Conservation (phyloP, 2,329 filamentous ascomycete species). For the Aspergillus sp. region DNA sequence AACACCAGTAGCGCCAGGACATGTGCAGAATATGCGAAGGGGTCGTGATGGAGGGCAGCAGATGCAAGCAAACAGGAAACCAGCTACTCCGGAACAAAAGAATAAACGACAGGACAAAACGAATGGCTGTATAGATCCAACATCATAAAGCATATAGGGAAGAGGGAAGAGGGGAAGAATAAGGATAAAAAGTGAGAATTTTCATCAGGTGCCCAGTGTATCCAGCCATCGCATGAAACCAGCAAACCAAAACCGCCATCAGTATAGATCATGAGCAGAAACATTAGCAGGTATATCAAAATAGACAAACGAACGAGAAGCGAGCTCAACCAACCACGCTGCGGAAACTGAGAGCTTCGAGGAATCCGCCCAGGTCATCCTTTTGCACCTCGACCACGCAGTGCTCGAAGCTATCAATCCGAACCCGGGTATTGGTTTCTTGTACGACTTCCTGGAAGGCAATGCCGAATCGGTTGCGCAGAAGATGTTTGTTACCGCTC, state of each 20-base stretch:
- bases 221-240: conserved; percentile 9
- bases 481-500: conserved; percentile 63
- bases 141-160: conserved; percentile 21
- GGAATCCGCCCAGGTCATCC: conserved; percentile 85
- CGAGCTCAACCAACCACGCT: conserved; percentile 63
- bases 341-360: conserved; percentile 91
- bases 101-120: conserved; percentile 9
- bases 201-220: not conserved
- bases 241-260: conserved; percentile 13
- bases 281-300: conserved; percentile 9
- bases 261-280: conserved; percentile 13
- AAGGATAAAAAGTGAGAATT: not conserved
- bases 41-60: conserved; percentile 17
- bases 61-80: conserved; percentile 7
- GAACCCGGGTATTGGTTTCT: conserved; percentile 83
- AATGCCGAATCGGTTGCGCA: conserved; percentile 86
- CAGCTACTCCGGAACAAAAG: conserved; percentile 14
- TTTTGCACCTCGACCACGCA: conserved; percentile 98
- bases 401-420: conserved; percentile 96
- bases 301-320: not conserved
- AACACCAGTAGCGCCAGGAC: conserved; percentile 26
- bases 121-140: conserved; percentile 20
- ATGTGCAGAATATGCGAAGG: conserved; percentile 26
- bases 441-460: conserved; percentile 94
- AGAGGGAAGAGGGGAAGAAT: not conserved